Evolutionary conservation across 306 rosid species (phyloP).

Genomic region (Inga laurina): DNA sequence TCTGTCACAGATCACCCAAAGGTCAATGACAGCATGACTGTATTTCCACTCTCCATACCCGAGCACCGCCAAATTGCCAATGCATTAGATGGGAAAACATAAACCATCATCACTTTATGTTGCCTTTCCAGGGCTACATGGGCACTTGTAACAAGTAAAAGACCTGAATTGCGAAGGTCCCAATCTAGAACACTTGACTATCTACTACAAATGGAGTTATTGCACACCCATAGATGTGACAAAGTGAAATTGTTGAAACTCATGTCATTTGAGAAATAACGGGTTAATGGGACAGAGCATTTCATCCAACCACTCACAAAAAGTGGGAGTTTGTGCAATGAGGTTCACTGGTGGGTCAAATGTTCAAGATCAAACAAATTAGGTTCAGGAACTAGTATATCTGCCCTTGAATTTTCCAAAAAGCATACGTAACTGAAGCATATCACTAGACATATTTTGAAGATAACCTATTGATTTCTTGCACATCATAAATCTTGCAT

Average conservation of each 20-base stretch:
- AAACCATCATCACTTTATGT: not conserved
- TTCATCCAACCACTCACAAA: constrained; percentile 17
- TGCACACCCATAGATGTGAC: not conserved
- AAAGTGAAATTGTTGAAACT: constrained; percentile 18
- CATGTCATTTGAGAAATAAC: constrained; percentile 8
- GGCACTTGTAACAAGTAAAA: constrained; percentile 23
- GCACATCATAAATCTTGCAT: not conserved
- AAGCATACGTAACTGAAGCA: not conserved
- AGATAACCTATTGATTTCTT: not conserved
- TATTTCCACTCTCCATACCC: not conserved
- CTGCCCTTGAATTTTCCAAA: not conserved
- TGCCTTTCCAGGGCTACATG: constrained; percentile 3
- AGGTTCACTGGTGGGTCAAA: constrained; percentile 25
- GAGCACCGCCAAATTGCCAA: not conserved
- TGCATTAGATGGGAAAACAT: not conserved
- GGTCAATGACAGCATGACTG: constrained; percentile 3
- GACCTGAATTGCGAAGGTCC: not conserved
- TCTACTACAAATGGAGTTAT: constrained; percentile 14
- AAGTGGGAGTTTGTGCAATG: constrained; percentile 9
- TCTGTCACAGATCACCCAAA: not conserved
- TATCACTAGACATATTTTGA: not conserved
- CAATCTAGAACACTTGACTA: constrained; percentile 5
- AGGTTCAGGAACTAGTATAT: constrained; percentile 8
- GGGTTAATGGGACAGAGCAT: not conserved
- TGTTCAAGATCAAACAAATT: constrained; percentile 6